Percentiles rank a stretch among this genome's conserved stretches.
Conservation (phyloP, 2,329 filamentous ascomycete genomes). For the Whalleya microplaca region DNA sequence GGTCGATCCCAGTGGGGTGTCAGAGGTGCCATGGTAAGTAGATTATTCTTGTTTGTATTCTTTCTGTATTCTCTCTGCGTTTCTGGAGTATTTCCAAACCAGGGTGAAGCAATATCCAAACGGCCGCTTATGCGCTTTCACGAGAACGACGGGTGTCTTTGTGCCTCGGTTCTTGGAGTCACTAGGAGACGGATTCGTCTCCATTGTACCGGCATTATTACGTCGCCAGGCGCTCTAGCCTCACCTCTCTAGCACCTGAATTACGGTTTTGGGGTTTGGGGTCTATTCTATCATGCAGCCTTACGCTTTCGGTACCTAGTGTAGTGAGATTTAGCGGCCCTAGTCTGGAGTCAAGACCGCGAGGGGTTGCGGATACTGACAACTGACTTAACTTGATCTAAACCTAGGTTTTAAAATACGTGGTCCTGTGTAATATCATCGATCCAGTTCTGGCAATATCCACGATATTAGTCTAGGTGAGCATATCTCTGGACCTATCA, state of each 20-base stretch:
- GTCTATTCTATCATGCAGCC: conserved; percentile 16
- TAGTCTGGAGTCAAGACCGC: conserved; percentile 7
- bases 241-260: background rate
- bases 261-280: background rate
- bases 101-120: conserved; percentile 1
- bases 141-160: background rate
- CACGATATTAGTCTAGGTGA: background rate
- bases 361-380: conserved; percentile 13
- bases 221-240: background rate
- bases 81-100: conserved; percentile 3
- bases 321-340: conserved; percentile 9
- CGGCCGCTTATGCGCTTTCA: conserved; percentile 7
- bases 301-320: conserved; percentile 25
- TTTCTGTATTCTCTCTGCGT: conserved; percentile 11
- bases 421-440: background rate
- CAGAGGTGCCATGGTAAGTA: conserved; percentile 55
- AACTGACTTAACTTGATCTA: conserved; percentile 6
- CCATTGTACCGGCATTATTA: conserved; percentile 21
- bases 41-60: conserved; percentile 4
- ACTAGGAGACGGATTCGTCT: conserved; percentile 2
- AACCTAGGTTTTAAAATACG: background rate
- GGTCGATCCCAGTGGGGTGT: conserved; percentile 63
- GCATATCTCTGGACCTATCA: background rate
- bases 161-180: conserved; percentile 1
- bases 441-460: background rate